Evolutionary conservation across 371 early-diverging fungal genomes (phyloP), one percentile per base, ranked within the genome.

Genomic region (Caulochytrium protostelioides): DNA sequence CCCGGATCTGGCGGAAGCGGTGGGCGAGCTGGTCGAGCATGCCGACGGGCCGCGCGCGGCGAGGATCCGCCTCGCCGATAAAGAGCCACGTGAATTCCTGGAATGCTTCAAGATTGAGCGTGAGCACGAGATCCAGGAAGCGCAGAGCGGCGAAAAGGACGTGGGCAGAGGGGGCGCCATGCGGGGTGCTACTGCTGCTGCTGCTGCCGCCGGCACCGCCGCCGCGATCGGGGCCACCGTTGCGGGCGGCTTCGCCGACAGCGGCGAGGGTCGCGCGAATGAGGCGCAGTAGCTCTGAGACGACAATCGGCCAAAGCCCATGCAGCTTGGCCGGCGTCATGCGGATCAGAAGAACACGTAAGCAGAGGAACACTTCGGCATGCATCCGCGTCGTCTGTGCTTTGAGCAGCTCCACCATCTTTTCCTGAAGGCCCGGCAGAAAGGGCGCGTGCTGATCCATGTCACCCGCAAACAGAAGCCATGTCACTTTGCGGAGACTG

Each of bases 271-370:
- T 19, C 19, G 4, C 23, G 32, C 15, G 26, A 32, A 6, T 2
- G 2, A 73, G 39, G 22, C 72, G 60, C 51, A 80, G 76, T 47
- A 84, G 52, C 42, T 90, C 91, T 1, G 85, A 80, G 13, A 86
- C 52, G 4, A 90, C 46, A 19, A 83, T 74, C 1, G 91, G 87
- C 84, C 83, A 84, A 41, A 90, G 76, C 44, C 75, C 83, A 34
- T 74, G 50, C 44, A 90, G 50, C 50, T 74, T 82, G 35, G 75
- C 70, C 23, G 65, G 64, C 8, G 83, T 75, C 34, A 87, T 60
- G 2, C 85, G 65, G 31, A 71, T 64, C 24, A 87, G 50, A 32
- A 90, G 47, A 13, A 85, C 72, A 17, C 91, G 62, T 17, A 85
- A 49, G 39, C 79, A 83, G 3, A 84, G 45, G 42, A 76, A 85